Base-by-base conservation (phyloP, 2,329 filamentous ascomycete genomes). In the Penicillium sp. region DNA sequence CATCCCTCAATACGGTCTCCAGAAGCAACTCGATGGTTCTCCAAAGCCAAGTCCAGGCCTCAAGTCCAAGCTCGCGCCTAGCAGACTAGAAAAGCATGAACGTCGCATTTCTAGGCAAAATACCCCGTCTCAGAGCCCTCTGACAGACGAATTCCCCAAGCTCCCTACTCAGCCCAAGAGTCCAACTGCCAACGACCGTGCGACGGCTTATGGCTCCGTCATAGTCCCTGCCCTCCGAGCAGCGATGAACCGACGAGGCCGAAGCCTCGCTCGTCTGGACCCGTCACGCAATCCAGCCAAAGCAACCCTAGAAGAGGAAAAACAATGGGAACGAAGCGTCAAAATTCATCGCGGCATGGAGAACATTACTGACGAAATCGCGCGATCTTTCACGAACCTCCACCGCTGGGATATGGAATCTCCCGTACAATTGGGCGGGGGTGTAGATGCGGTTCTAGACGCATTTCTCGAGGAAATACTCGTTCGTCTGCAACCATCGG, bases 391-490 rank as follows among this genome's bases (percentile, higher is more conserved):
- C 72, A 87, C 87, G 66, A 91, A 96, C 70, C 90, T 99, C 65
- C 93, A 99, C 71, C 83, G 88, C 58, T 89, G 86, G 73, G 94
- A 99, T 72, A 88, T 87, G 69, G 83, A 86, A 41, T 88, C 90
- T 62, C 90, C 91, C 6, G 90, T 97, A 10, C 90, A 91, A 1
- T 96, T 97, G 93, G 93, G 91, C 0, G 86, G 90, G 42, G 92
- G 93, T 24, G 91, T 96, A 2, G 85, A 86, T 42, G 90, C 89
- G 1, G 95, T 97, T 62, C 74, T 97, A 7, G 94, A 99, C 71
- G 93, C 92, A 0, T 83, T 97, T 57, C 76, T 99, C 31, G 94
- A 99, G 71, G 94, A 99, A 77, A 87, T 99, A 23, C 76, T 99
- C 21, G 91, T 96, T 33, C 78, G 94, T 51, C 90, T 97, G 13